Evolutionary conservation across 129 eudicot species (phyloP), one percentile per base, ranked within the genome.

Genomic region (Scalesia atractyloides): DNA sequence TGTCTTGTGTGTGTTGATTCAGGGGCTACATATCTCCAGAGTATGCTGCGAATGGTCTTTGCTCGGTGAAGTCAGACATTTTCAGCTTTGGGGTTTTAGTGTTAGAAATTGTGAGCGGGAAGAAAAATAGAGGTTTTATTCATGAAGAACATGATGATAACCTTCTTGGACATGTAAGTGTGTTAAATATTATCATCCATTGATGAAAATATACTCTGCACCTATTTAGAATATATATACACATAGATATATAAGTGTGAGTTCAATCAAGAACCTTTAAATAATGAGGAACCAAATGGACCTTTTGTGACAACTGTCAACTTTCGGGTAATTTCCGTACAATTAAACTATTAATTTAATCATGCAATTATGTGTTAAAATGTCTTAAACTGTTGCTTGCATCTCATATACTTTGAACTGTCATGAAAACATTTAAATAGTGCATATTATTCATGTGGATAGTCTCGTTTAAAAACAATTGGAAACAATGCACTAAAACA

Each of bases 1-100:
- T 43, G 66, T 46, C 8, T 19, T 74, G 41, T 60, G 10, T 5
- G 0, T 60, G 15, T 60, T 60, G 65, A 56, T 76, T 44, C 63
- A 78, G 81, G 66, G 86, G 86, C 13, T 79, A 78, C 78, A 79
- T 78, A 82, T 59, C 86, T 56, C 77, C 86, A 7, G 83, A 82
- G 64, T 82, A 82, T 64, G 86, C 81, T 9, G 58, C 51, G 33
- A 82, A 83, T 50, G 86, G 83, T 2, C 62, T 69, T 19, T 83
- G 64, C 73, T 83, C 78, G 3, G 49, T 79, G 33, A 82, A 78
- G 43, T 82, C 86, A 2, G 77, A 82, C 68, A 70, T 82, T 48
- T 82, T 69, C 15, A 82, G 80, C 80, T 82, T 77, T 18, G 83
- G 83, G 15, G 83, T 82, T 61, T 62, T 82, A 44, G 69, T 78